A percentile compares a stretch with the other conserved stretches of the same genome.
These are phyloP conservation scores for Debaryomycetaceae sp. DNA, from an alignment of 1,139 yeast genomes.

Conservation along the genomic window DNA sequence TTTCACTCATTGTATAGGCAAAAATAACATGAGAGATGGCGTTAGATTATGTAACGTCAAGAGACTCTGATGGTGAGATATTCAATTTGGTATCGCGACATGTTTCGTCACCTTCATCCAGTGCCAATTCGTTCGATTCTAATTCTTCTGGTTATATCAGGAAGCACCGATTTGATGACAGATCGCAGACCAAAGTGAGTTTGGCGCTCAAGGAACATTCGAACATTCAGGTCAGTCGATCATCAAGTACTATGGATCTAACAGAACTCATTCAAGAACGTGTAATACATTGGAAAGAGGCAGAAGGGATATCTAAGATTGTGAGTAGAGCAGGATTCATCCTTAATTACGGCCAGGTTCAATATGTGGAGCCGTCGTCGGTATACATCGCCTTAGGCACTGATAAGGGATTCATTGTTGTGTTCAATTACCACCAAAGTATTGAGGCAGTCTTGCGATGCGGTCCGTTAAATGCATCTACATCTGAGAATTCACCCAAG, in stretches of 20 bases:
- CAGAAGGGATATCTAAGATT: slow-evolving; percentile 16
- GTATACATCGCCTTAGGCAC: slow-evolving; percentile 61
- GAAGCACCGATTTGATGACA: slow-evolving; percentile 34
- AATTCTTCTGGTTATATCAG: slow-evolving; percentile 9
- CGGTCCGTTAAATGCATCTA: slow-evolving; percentile 17
- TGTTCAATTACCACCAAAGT: slow-evolving; percentile 64
- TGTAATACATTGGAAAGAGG: slow-evolving; percentile 21
- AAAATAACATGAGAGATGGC: background rate
- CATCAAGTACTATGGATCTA: background rate
- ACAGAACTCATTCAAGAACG: background rate
- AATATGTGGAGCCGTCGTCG: slow-evolving; percentile 46
- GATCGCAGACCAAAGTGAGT: slow-evolving; percentile 32
- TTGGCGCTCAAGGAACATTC: slow-evolving; percentile 13
- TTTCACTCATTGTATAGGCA: background rate
- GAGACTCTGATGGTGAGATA: background rate
- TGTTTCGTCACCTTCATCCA: slow-evolving; percentile 5
- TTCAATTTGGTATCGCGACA: background rate
- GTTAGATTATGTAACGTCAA: background rate
- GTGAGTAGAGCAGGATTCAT: slow-evolving; percentile 24
- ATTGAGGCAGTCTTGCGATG: slow-evolving; percentile 33
- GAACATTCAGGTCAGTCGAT: background rate
- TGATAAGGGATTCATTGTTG: slow-evolving; percentile 50
- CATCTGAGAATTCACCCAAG: slow-evolving; percentile 15
- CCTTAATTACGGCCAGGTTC: slow-evolving; percentile 46
- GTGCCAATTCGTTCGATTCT: slow-evolving; percentile 5